These are phyloP conservation scores for Pseudogymnoascus sp. DNA, from an alignment of 2,329 filamentous ascomycete species.

Conservation along the genomic window DNA sequence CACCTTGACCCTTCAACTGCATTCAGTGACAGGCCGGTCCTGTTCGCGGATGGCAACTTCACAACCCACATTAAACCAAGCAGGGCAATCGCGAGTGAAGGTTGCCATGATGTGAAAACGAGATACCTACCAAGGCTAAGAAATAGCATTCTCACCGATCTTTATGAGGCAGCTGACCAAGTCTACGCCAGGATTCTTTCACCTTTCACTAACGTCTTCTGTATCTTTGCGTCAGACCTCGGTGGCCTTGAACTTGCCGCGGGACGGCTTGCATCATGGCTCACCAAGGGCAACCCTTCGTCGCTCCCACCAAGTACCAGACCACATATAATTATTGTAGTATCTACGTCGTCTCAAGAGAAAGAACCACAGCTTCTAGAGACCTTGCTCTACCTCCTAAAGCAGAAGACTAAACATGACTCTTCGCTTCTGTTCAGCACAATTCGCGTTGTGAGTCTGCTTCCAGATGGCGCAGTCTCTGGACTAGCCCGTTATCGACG, in stretches of 20 bases:
- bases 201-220: slow-evolving; percentile 25
- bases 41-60: neutral
- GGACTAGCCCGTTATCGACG: slow-evolving; percentile 16
- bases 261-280: slow-evolving; percentile 18
- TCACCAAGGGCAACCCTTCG: slow-evolving; percentile 17
- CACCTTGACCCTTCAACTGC: neutral
- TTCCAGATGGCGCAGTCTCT: slow-evolving; percentile 15
- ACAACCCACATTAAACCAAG: neutral
- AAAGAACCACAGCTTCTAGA: slow-evolving; percentile 20
- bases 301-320: slow-evolving; percentile 19
- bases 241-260: slow-evolving; percentile 22
- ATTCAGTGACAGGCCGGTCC: slow-evolving; percentile 3
- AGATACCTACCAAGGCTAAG: neutral
- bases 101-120: neutral
- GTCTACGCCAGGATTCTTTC: slow-evolving; percentile 22
- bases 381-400: slow-evolving; percentile 23
- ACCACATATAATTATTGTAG: slow-evolving; percentile 25
- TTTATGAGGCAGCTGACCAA: neutral
- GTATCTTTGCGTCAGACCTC: slow-evolving; percentile 25
- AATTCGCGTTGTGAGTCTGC: slow-evolving; percentile 23
- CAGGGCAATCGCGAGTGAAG: neutral
- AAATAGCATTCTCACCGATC: neutral
- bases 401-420: slow-evolving; percentile 22
- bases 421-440: slow-evolving; percentile 18
- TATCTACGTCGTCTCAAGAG: slow-evolving; percentile 16